These are phyloP conservation scores for Beauveria sp. DNA, from an alignment of 2,329 filamentous ascomycete genomes.

Conservation along the genomic window DNA sequence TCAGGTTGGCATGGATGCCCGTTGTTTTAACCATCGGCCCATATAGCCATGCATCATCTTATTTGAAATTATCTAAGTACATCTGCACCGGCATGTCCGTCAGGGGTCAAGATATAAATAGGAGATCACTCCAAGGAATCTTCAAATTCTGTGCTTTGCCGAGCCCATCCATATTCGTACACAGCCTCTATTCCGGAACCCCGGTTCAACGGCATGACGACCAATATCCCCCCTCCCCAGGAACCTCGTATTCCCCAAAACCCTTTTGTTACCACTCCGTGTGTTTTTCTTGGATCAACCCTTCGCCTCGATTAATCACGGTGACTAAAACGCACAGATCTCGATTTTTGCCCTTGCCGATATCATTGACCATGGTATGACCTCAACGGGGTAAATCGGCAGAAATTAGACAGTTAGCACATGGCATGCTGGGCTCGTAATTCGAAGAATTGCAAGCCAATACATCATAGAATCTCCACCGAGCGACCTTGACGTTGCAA, in stretches of 20 bases:
- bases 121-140: neutral
- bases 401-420: no score
- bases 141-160: neutral
- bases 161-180: neutral
- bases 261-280: neutral
- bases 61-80: no score
- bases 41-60: no score
- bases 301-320: neutral
- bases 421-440: neutral
- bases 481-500: neutral
- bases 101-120: neutral
- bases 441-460: neutral
- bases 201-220: neutral
- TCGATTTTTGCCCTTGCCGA: neutral
- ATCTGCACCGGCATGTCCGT: no score
- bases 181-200: neutral
- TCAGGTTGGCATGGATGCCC: no score
- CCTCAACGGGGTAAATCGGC: no score
- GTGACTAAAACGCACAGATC: neutral
- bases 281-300: conserved; percentile 1
- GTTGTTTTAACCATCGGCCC: no score
- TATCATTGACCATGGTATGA: neutral
- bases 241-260: conserved; percentile 1
- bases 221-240: neutral
- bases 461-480: conserved; percentile 1